Evolutionary conservation across 768 basidiomycete species (phyloP).

Genomic region (Naganishia antarctica): DNA sequence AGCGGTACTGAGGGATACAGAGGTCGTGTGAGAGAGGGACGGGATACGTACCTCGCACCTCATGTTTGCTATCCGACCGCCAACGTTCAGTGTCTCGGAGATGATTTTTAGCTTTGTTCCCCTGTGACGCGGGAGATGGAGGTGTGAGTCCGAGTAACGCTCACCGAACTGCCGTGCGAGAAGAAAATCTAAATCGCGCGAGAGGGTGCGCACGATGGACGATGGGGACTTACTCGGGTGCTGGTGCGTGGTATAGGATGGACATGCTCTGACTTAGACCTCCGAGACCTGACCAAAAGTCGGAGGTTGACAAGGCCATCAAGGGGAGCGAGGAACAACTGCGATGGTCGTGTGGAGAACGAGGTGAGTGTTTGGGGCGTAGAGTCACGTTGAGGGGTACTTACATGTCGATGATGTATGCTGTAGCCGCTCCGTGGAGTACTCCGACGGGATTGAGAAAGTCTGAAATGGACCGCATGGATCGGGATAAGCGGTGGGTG

Average conservation of each 20-base stretch:
- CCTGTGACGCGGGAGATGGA: neutral
- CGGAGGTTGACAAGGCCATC: conserved; percentile 22
- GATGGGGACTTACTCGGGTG: conserved; percentile 20
- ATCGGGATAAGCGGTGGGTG: too few relatives aligned
- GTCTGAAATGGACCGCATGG: neutral
- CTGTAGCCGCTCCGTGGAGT: conserved; percentile 27
- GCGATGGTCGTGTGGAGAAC: neutral
- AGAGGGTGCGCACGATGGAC: neutral
- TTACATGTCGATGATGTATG: conserved; percentile 29
- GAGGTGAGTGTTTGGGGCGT: neutral
- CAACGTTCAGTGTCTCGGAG: conserved; percentile 27
- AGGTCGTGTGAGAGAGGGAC: neutral
- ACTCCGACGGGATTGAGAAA: conserved; percentile 28
- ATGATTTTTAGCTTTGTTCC: conserved; percentile 27
- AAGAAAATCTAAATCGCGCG: too few relatives aligned
- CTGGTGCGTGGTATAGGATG: conserved; percentile 27
- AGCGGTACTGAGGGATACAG: neutral
- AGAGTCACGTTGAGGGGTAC: neutral
- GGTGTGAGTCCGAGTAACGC: too few relatives aligned
- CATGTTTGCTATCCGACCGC: conserved; percentile 29
- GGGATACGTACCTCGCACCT: conserved; percentile 26
- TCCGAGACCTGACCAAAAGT: conserved; percentile 27
- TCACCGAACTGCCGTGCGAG: too few relatives aligned
- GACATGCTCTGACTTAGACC: conserved; percentile 24
- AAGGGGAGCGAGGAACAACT: conserved; percentile 29